phyloP scores from a whole-genome alignment of 345 rosid species.

The Streptanthus diversifolius region DNA sequence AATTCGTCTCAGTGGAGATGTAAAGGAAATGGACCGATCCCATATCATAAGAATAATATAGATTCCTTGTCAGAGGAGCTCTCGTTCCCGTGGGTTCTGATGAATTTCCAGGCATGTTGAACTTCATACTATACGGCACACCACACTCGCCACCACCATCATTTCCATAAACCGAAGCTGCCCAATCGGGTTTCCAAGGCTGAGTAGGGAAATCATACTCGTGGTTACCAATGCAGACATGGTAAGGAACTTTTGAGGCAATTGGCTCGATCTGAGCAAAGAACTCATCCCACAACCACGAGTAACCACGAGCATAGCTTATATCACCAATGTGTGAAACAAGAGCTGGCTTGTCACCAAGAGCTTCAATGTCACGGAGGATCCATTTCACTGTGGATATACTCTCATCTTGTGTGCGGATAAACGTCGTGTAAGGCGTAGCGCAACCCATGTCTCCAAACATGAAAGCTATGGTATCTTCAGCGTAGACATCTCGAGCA shows the following conservation, averaged over 20 bases:
- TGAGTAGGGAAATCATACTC: conserved; percentile 89
- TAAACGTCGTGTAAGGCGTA: conserved; percentile 66
- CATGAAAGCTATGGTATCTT: conserved; percentile 75
- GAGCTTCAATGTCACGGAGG: conserved; percentile 76
- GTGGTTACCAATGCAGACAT: conserved; percentile 93
- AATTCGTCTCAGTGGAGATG: conserved; percentile 86
- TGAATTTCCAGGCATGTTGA: conserved; percentile 89
- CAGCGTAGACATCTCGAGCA: conserved; percentile 45
- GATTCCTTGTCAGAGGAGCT: conserved; percentile 76
- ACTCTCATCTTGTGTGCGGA: conserved; percentile 83
- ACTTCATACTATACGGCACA: conserved; percentile 80
- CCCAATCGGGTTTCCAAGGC: conserved; percentile 94
- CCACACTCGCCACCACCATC: conserved; percentile 98
- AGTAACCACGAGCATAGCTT: conserved; percentile 89
- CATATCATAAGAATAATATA: conserved; percentile 68
- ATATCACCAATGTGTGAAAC: conserved; percentile 92
- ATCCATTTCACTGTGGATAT: conserved; percentile 78
- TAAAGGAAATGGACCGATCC: conserved; percentile 77
- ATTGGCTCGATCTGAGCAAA: conserved; percentile 73
- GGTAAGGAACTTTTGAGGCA: conserved; percentile 79
- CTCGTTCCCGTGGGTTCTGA: conserved; percentile 62
- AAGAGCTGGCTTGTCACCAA: conserved; percentile 60
- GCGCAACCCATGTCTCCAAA: conserved; percentile 93
- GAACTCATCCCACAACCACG: conserved; percentile 94
- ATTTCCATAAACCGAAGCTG: conserved; percentile 48